A percentile compares a stretch with the other conserved stretches of the same genome.
These are phyloP conservation scores for Taiozyma onychis DNA, from an alignment of 1,139 yeast species.

Conservation along the genomic window DNA sequence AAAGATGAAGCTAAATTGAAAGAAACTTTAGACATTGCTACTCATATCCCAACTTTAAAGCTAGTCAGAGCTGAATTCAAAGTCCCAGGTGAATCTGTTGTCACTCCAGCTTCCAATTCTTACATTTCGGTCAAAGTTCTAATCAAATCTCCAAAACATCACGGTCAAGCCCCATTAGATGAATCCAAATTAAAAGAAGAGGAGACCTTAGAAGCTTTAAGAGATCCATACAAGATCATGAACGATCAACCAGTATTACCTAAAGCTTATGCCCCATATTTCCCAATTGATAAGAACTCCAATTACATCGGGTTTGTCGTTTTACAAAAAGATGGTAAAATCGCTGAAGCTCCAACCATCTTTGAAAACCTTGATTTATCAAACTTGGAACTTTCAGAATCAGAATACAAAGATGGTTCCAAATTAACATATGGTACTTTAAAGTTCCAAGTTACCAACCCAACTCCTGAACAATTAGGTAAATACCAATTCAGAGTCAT, in stretches of 20 bases:
- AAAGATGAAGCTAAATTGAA: conserved; percentile 39
- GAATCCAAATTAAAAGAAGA: conserved; percentile 36
- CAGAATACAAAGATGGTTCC: conserved; percentile 35
- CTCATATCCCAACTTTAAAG: conserved; percentile 63
- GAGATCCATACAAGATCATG: conserved; percentile 66
- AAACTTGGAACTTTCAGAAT: conserved; percentile 49
- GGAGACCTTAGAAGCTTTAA: conserved; percentile 59
- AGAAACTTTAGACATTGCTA: conserved; percentile 54
- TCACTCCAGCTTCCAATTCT: conserved; percentile 71
- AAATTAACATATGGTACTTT: conserved; percentile 55
- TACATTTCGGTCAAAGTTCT: conserved; percentile 73
- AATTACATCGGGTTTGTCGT: conserved; percentile 67
- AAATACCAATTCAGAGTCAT: conserved; percentile 58
- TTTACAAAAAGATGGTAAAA: conserved; percentile 70
- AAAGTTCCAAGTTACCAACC: conserved; percentile 63
- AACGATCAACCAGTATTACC: conserved; percentile 64
- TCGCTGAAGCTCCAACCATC: conserved; percentile 62
- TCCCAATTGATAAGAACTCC: conserved; percentile 52
- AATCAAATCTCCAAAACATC: conserved; percentile 64
- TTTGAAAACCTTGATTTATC: conserved; percentile 50
- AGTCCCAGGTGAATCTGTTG: conserved; percentile 81
- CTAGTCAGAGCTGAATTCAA: conserved; percentile 67
- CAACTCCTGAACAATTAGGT: conserved; percentile 68
- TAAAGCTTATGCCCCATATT: conserved; percentile 61
- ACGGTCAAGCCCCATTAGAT: conserved; percentile 34